A percentile compares a stretch with the other conserved stretches of the same genome.
Evolutionary conservation across 2,329 filamentous ascomycete genomes (phyloP).

Genomic region (Botryotinia convoluta): DNA sequence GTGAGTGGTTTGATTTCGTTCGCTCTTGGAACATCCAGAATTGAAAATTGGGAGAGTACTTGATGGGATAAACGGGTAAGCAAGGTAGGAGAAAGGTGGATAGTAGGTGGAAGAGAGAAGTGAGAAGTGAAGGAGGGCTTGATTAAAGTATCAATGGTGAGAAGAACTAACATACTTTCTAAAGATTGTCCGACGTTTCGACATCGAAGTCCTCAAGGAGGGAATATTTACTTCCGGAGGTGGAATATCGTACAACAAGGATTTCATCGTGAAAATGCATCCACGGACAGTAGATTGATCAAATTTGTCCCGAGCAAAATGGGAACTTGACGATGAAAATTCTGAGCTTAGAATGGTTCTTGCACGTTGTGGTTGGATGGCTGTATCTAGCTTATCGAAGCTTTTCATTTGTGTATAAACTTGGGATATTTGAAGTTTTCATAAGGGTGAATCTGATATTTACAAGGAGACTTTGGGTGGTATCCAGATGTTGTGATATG

Average conservation of each 20-base stretch:
- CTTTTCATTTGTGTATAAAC: not conserved
- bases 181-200: conserved; percentile 23
- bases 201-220: conserved; percentile 25
- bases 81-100: not conserved
- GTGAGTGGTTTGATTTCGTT: conserved; percentile 17
- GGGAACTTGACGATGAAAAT: rapidly evolving
- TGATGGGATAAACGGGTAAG: not conserved
- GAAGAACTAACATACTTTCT: not conserved
- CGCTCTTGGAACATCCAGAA: not conserved
- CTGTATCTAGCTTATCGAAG: not conserved
- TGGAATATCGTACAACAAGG: conserved; percentile 28
- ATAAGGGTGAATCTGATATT: no score
- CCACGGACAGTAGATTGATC: not conserved
- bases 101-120: not conserved
- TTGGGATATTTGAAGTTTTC: no score
- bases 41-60: not conserved
- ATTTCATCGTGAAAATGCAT: conserved; percentile 22
- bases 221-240: conserved; percentile 28
- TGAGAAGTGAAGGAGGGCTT: not conserved
- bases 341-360: not conserved
- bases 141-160: not conserved
- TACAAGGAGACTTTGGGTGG: no score
- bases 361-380: not conserved
- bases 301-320: not conserved
- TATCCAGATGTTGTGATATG: no score